phyloP scores from a whole-genome alignment of 2,329 filamentous ascomycete genomes.

The Aspergillus fructus region DNA sequence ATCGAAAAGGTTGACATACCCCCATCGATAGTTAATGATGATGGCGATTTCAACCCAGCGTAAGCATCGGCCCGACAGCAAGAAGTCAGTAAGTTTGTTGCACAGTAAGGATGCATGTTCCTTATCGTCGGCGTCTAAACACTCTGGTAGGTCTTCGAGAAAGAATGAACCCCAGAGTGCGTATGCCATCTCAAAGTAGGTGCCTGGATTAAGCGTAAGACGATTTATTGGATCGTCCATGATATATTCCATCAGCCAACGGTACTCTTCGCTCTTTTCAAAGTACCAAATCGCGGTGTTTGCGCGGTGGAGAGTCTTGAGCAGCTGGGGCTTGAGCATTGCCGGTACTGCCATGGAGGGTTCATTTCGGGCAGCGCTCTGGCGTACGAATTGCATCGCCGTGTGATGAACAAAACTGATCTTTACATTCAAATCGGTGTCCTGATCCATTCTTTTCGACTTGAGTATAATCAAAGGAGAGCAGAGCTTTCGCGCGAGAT shows the following conservation, averaged over 20 bases:
- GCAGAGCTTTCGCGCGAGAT: not conserved
- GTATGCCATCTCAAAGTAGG: slow-evolving; percentile 1
- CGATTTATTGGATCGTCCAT: not conserved
- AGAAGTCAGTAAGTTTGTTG: not conserved
- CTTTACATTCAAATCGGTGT: not conserved
- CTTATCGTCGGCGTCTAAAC: not conserved
- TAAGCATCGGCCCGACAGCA: not conserved
- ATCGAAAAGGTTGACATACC: not conserved
- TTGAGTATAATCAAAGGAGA: not conserved
- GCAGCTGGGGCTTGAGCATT: not conserved
- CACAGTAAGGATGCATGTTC: not conserved
- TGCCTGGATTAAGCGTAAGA: not conserved
- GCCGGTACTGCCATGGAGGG: not conserved
- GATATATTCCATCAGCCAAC: not conserved
- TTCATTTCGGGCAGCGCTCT: not conserved
- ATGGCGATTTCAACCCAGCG: not conserved
- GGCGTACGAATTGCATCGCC: not conserved
- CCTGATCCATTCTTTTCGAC: not conserved
- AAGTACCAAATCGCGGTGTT: slow-evolving; percentile 2
- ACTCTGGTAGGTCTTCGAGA: not conserved
- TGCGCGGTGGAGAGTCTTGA: not conserved
- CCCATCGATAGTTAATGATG: not conserved
- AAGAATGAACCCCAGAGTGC: not conserved
- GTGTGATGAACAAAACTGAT: not conserved
- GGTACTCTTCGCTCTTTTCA: not conserved